Base-by-base conservation (phyloP, 1,139 yeast genomes). In the Debaryomyces psychrophilus region DNA sequence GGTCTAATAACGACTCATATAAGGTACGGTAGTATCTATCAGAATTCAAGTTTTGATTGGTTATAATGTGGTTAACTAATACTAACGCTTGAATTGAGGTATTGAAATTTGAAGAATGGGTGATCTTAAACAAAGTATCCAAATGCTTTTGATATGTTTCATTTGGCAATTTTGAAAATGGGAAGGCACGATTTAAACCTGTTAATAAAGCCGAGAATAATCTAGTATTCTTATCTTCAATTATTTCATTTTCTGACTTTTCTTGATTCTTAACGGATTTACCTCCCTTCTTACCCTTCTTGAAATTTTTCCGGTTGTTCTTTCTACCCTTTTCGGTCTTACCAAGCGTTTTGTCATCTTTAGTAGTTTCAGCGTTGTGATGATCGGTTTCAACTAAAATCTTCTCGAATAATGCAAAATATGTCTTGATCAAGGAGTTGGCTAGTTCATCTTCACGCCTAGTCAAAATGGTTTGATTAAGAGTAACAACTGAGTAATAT, bases 141-240 rank as follows among this genome's bases (percentile, higher is more conserved):
- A 92, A 75, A 68, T 95, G 98, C 51, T 78, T 74, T 53, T 84
- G 82, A 65, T 89, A 92, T 7, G 82, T 79, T 17, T 83, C 83
- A 44, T 82, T 76, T 7, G 95, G 87, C 47, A 95, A 74, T 50
- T 82, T 78, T 1, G 97, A 85, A 63, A 89, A 93, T 47, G 99
- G 98, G 76, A 89, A 92, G 0, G 99, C 95, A 69, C 99, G 87
- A 65, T 95, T 95, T 51, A 93, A 81, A 54, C 99, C 99, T 2
- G 99, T 90, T 53, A 93, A 80, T 50, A 95, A 79, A 17, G 97
- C 97, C 29, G 97, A 85, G 57, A 92, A 90, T 57, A 93, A 71
- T 60, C 89, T 88, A 37, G 95, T 79, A 59, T 85, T 87, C 60
- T 85, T 88, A 60, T 93, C 98, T 62, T 90, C 96, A 39, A 85